These are phyloP conservation scores for Hylodesmum podocarpum DNA, from an alignment of 306 rosid species.

Conservation along the genomic window DNA sequence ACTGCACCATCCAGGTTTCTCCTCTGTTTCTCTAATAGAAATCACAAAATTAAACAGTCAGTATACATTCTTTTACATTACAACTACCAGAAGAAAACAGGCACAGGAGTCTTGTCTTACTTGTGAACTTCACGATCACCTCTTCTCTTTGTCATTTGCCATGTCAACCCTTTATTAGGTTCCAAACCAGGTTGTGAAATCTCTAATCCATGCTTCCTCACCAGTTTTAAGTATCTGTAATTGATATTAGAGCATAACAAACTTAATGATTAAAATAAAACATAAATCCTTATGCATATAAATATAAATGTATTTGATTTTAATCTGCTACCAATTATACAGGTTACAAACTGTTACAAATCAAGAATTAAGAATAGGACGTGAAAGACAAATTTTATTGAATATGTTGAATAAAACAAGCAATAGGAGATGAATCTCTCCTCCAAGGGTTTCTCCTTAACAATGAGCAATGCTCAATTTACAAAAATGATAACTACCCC, in stretches of 20 bases:
- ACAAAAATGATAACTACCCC: too few species aligned
- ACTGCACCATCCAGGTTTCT: conserved; percentile 95
- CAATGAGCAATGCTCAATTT: too few species aligned
- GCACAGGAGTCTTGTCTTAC: conserved; percentile 47
- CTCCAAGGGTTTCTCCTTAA: too few species aligned
- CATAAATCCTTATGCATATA: conserved; percentile 11
- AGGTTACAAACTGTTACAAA: too few species aligned
- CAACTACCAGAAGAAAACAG: conserved; percentile 5
- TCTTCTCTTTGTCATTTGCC: conserved; percentile 98
- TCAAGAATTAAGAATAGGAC: too few species aligned
- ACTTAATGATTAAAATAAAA: not conserved
- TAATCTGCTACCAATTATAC: not conserved
- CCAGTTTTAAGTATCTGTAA: conserved; percentile 73
- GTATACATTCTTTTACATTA: not conserved
- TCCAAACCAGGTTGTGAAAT: conserved; percentile 99
- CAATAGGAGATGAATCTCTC: too few species aligned
- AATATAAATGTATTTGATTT: not conserved
- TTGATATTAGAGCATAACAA: conserved; percentile 19
- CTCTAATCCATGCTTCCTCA: conserved; percentile 91
- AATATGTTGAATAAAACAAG: too few species aligned
- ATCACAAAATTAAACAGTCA: not conserved
- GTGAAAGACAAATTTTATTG: too few species aligned
- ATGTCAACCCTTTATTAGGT: conserved; percentile 82
- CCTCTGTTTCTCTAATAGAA: conserved; percentile 66
- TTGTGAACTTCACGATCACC: conserved; percentile 94